Evolutionary conservation across 1,284 basidiomycete species (phyloP).

Genomic region (Neonothopanus nambi): DNA sequence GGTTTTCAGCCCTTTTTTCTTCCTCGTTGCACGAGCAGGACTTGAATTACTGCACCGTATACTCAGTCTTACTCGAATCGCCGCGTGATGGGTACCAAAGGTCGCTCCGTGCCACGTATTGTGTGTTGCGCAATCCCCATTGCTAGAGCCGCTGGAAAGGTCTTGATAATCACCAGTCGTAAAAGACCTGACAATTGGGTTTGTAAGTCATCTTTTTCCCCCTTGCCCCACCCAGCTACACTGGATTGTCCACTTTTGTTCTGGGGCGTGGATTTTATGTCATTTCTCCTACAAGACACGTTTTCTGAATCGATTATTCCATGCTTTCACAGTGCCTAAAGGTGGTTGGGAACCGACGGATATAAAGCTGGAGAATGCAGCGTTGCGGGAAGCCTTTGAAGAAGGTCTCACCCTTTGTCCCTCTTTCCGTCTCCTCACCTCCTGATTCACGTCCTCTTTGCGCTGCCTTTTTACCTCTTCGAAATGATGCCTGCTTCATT

Average conservation of each 20-base stretch:
- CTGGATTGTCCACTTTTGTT: slow-evolving; percentile 9
- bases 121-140: slow-evolving; percentile 87
- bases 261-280: background rate
- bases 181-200: slow-evolving; percentile 80
- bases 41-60: background rate
- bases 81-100: slow-evolving; percentile 69
- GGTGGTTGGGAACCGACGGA: slow-evolving; percentile 83
- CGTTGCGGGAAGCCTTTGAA: slow-evolving; percentile 85
- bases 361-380: slow-evolving; percentile 77
- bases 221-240: background rate
- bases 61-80: background rate
- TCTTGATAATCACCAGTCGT: slow-evolving; percentile 78
- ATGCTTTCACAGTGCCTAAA: slow-evolving; percentile 64
- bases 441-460: slow-evolving; percentile 48
- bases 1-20: slow-evolving; percentile 12
- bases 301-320: background rate
- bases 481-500: slow-evolving; percentile 10
- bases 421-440: slow-evolving; percentile 71
- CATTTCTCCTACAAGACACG: slow-evolving; percentile 10
- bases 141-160: slow-evolving; percentile 64
- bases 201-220: slow-evolving; percentile 58
- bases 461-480: slow-evolving; percentile 31
- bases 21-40: background rate
- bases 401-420: slow-evolving; percentile 87
- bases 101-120: slow-evolving; percentile 72